phyloP scores from a whole-genome alignment of 2,329 filamentous ascomycete species.

The Blastomyces percursus region DNA sequence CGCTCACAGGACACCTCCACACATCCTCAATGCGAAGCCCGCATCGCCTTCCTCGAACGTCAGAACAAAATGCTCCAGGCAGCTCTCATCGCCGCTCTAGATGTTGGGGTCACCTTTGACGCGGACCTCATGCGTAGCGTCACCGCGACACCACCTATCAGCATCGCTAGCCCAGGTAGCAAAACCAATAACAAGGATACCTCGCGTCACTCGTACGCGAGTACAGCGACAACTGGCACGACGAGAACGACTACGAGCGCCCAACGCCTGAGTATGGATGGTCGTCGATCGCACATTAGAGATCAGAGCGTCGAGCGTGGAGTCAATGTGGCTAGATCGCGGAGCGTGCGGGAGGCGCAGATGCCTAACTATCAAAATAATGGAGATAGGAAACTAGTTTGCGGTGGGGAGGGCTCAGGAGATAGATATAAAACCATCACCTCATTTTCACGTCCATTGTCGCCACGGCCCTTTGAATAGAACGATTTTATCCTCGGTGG shows the following conservation, averaged over 20 bases:
- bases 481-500: not conserved
- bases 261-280: not conserved
- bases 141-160: not conserved
- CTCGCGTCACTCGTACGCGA: slow-evolving; percentile 1
- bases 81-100: slow-evolving; percentile 31
- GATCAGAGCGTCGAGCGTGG: not conserved
- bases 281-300: slow-evolving; percentile 1
- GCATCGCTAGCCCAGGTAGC: not conserved
- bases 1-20: slow-evolving; percentile 11
- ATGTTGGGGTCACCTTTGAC: slow-evolving; percentile 26
- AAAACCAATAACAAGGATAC: not conserved
- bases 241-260: not conserved
- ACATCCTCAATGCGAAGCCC: slow-evolving; percentile 26
- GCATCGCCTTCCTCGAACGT: slow-evolving; percentile 30
- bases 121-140: slow-evolving; percentile 12
- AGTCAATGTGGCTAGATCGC: not conserved
- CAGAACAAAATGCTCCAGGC: slow-evolving; percentile 36
- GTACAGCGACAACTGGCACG: not conserved
- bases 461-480: not conserved
- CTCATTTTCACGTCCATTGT: not conserved
- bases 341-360: not conserved
- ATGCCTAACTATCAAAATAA: not conserved
- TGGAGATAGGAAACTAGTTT: not conserved
- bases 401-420: not conserved
- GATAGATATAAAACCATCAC: not conserved